Conservation (phyloP, 2,329 filamentous ascomycete genomes). For the Aspergillus sp. region DNA sequence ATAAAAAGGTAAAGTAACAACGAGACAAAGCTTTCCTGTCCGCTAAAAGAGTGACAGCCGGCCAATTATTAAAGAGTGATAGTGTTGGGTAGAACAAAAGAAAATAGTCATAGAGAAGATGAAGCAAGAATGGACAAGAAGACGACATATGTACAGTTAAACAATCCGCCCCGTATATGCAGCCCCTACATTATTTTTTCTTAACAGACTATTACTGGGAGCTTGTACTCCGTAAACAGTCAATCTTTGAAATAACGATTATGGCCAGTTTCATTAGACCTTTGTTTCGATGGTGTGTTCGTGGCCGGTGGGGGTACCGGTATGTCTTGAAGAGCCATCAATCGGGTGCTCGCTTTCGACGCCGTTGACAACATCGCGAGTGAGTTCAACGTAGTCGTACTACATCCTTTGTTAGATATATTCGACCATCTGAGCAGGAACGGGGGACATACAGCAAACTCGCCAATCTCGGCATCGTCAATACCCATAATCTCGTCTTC, state of each 20-base stretch:
- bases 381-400: slow-evolving; percentile 88
- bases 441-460: slow-evolving; percentile 64
- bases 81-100: no score
- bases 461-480: slow-evolving; percentile 85
- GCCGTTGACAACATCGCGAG: slow-evolving; percentile 59
- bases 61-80: no score
- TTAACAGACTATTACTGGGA: no score
- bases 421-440: not conserved
- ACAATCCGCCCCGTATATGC: no score
- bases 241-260: not conserved
- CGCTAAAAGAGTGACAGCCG: no score
- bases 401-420: slow-evolving; percentile 18
- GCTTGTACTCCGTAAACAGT: no score
- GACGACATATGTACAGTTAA: no score
- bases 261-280: slow-evolving; percentile 1
- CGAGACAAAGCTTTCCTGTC: no score
- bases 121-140: no score
- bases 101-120: no score
- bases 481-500: slow-evolving; percentile 81
- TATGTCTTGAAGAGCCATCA: slow-evolving; percentile 8
- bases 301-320: slow-evolving; percentile 3
- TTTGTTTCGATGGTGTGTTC: slow-evolving; percentile 9
- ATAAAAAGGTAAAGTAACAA: no score
- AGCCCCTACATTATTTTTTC: no score
- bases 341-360: slow-evolving; percentile 15